Evolutionary conservation across 257 asterid genomes (phyloP).

Genomic region (Plantago elongata): DNA sequence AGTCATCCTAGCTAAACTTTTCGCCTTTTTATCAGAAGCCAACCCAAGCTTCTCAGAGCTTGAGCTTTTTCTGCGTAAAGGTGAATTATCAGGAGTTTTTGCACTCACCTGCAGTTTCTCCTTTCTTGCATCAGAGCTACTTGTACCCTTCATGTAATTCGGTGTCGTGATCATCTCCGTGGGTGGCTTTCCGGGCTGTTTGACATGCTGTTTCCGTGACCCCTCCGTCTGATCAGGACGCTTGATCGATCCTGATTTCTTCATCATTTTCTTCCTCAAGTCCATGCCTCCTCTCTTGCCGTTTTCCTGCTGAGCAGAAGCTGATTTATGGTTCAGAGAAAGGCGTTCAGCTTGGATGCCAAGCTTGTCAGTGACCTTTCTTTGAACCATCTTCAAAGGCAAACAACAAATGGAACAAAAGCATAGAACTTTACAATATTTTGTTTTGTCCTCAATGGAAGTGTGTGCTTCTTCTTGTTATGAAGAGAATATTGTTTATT

Average conservation of each 20-base stretch:
- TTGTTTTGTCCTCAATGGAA: slow-evolving; percentile 15
- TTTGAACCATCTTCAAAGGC: slow-evolving; percentile 69
- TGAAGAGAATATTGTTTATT: neutral
- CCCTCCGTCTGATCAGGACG: slow-evolving; percentile 23
- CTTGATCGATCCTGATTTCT: slow-evolving; percentile 56
- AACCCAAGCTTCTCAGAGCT: slow-evolving; percentile 21
- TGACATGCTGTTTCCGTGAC: slow-evolving; percentile 21
- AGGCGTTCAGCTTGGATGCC: slow-evolving; percentile 34
- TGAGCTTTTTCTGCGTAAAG: slow-evolving; percentile 22
- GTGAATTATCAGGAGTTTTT: slow-evolving; percentile 27
- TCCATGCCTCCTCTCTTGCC: slow-evolving; percentile 39
- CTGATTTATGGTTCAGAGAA: slow-evolving; percentile 28
- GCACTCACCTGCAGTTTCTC: slow-evolving; percentile 47
- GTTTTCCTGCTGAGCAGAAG: slow-evolving; percentile 40
- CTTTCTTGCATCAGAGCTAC: slow-evolving; percentile 75
- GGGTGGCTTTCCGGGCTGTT: slow-evolving; percentile 37
- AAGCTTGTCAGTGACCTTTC: slow-evolving; percentile 45
- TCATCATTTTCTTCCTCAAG: slow-evolving; percentile 62
- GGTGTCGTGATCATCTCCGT: slow-evolving; percentile 32
- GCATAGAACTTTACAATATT: slow-evolving; percentile 21
- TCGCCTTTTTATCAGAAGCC: slow-evolving; percentile 28
- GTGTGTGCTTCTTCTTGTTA: slow-evolving; percentile 5
- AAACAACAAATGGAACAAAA: slow-evolving; percentile 18
- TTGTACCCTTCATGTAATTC: slow-evolving; percentile 85
- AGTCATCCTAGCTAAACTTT: slow-evolving; percentile 28